Evolutionary conservation across 2,329 filamentous ascomycete genomes (phyloP).

Genomic region (Colletotrichum phormii): DNA sequence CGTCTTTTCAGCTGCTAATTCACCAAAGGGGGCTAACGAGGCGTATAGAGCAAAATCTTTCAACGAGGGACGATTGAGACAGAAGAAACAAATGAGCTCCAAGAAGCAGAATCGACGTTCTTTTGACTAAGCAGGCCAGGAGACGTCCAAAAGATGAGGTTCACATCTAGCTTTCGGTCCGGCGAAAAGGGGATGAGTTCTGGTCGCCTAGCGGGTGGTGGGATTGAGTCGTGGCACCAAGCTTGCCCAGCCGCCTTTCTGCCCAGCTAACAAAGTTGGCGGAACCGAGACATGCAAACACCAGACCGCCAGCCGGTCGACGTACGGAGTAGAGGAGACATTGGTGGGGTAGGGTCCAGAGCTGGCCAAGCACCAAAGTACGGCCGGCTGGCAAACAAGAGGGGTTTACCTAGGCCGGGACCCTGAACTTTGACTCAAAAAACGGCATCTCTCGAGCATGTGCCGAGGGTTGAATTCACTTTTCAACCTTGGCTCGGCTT

Average conservation of each 20-base stretch:
- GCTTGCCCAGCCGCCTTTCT: neutral
- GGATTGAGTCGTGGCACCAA: conserved; percentile 2
- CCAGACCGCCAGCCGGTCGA: neutral
- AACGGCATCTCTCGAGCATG: neutral
- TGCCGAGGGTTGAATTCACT: neutral
- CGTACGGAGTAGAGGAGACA: neutral
- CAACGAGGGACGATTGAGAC: conserved; percentile 55
- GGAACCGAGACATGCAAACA: conserved; percentile 17
- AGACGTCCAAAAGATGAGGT: neutral
- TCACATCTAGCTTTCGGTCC: neutral
- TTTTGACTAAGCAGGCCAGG: conserved; percentile 5
- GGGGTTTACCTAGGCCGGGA: neutral
- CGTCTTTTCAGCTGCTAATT: neutral
- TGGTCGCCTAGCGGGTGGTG: neutral
- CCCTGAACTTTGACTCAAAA: conserved; percentile 19
- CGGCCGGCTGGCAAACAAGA: neutral
- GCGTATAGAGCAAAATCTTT: conserved; percentile 59
- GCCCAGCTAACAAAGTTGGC: neutral
- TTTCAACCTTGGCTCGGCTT: neutral
- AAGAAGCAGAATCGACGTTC: conserved; percentile 57
- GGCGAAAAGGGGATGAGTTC: neutral
- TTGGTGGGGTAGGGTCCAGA: conserved; percentile 10
- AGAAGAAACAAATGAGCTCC: conserved; percentile 60
- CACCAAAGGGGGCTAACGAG: conserved; percentile 27
- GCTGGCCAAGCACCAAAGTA: neutral